Evolutionary conservation across 208 protist genomes (phyloP).

Genomic region (Lotmaria passim): DNA sequence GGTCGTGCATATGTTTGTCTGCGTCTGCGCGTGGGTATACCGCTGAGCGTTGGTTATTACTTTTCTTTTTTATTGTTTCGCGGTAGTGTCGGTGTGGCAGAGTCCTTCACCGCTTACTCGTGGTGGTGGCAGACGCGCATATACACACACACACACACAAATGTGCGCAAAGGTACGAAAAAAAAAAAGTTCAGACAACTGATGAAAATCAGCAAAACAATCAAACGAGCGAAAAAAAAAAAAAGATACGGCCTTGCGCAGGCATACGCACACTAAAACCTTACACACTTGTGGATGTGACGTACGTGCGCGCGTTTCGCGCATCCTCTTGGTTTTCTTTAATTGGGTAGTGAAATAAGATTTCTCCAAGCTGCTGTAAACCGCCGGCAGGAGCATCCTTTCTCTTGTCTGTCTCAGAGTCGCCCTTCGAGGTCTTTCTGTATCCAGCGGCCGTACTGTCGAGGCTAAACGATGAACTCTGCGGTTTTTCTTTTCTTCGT

Average conservation of each 20-base stretch:
- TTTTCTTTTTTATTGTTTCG: not conserved
- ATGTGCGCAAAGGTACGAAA: too few species aligned
- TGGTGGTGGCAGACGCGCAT: too few species aligned
- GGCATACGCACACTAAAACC: not conserved
- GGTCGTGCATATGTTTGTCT: not conserved
- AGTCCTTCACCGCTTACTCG: too few species aligned
- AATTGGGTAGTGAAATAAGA: not conserved
- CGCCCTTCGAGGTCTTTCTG: not conserved
- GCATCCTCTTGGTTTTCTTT: not conserved
- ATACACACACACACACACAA: too few species aligned
- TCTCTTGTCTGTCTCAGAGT: not conserved
- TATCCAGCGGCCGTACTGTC: conserved; percentile 4
- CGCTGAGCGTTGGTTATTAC: not conserved
- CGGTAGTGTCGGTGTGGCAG: too few species aligned
- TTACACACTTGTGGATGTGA: not conserved
- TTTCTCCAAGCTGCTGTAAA: conserved; percentile 17
- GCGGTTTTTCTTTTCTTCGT: conserved; percentile 15
- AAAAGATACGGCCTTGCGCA: not conserved
- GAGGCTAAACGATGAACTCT: conserved; percentile 4
- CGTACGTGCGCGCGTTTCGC: not conserved
- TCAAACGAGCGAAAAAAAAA: not conserved
- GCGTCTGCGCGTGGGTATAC: conserved; percentile 19
- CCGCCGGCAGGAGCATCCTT: conserved; percentile 9
- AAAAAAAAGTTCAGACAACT: too few species aligned
- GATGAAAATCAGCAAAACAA: not conserved